phyloP scores from a whole-genome alignment of 345 rosid genomes.

The Raphanus raphanistrum region DNA sequence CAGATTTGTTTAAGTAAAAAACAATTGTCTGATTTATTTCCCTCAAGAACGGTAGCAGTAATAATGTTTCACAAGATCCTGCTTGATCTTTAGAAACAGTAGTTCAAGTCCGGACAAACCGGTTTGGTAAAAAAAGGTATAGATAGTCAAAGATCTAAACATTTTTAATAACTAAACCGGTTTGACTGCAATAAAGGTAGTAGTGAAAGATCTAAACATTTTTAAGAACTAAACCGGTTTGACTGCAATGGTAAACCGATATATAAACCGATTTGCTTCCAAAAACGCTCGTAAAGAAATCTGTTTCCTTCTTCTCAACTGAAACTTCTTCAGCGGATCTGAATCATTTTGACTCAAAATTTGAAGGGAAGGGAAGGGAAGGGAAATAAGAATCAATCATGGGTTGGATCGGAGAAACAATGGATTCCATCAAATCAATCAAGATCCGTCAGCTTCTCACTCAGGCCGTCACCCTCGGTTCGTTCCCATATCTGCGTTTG shows the following conservation, averaged over 20 bases:
- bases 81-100: too few relatives aligned
- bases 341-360: not conserved
- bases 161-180: conserved; percentile 15
- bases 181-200: not conserved
- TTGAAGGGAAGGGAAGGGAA: not conserved
- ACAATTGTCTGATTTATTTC: too few relatives aligned
- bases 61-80: too few relatives aligned
- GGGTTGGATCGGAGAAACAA: conserved; percentile 79
- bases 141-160: conserved; percentile 5
- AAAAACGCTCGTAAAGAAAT: conserved; percentile 3
- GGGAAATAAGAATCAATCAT: conserved; percentile 31
- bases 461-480: conserved; percentile 83
- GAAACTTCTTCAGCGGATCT: conserved; percentile 19
- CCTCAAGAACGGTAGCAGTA: too few relatives aligned
- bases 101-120: too few relatives aligned
- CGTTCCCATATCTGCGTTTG: conserved; percentile 15
- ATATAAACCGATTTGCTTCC: conserved; percentile 20
- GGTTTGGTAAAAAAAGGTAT: too few relatives aligned
- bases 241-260: conserved; percentile 8
- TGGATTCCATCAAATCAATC: conserved; percentile 72
- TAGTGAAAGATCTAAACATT: conserved; percentile 3
- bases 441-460: conserved; percentile 87
- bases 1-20: too few relatives aligned
- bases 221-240: conserved; percentile 23
- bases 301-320: not conserved